Evolutionary conservation across 2,329 filamentous ascomycete species (phyloP).

Genomic region (Pseudonectria foliicola): DNA sequence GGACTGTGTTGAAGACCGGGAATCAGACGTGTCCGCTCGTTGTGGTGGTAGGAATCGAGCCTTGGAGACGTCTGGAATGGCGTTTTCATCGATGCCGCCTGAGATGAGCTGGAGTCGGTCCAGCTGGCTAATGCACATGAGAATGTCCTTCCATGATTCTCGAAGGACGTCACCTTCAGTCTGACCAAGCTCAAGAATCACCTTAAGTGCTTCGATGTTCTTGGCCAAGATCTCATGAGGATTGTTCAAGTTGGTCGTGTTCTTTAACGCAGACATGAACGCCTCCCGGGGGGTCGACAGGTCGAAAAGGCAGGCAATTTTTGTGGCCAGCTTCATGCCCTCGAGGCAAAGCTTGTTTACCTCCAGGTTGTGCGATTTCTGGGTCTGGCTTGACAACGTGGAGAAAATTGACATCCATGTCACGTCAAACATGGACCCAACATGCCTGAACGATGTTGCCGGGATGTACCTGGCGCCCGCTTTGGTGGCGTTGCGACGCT

Average conservation of each 20-base stretch:
- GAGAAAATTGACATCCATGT: conserved; percentile 99
- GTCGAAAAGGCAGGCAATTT: conserved; percentile 89
- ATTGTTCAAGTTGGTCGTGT: conserved; percentile 94
- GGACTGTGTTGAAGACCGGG: conserved; percentile 62
- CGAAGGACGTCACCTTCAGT: conserved; percentile 86
- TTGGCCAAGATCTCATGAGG: conserved; percentile 91
- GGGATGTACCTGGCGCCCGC: conserved; percentile 72
- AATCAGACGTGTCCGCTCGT: conserved; percentile 45
- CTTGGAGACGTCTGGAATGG: conserved; percentile 85
- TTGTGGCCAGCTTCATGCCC: conserved; percentile 88
- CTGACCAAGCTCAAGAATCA: conserved; percentile 83
- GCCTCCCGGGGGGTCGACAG: conserved; percentile 89
- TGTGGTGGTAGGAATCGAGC: conserved; percentile 61
- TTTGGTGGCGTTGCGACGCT: conserved; percentile 71
- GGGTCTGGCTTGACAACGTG: conserved; percentile 84
- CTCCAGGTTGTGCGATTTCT: conserved; percentile 87
- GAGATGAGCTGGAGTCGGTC: conserved; percentile 93
- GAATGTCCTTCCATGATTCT: conserved; percentile 89
- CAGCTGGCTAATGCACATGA: conserved; percentile 92
- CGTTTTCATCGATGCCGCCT: conserved; percentile 86
- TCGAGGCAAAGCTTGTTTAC: conserved; percentile 90
- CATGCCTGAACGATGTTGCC: conserved; percentile 87
- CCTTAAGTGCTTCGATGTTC: conserved; percentile 90
- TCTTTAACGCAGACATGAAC: conserved; percentile 86
- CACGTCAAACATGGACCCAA: conserved; percentile 97